Base-by-base conservation (phyloP, 345 rosid species). In the Ailanthus altissimus region DNA sequence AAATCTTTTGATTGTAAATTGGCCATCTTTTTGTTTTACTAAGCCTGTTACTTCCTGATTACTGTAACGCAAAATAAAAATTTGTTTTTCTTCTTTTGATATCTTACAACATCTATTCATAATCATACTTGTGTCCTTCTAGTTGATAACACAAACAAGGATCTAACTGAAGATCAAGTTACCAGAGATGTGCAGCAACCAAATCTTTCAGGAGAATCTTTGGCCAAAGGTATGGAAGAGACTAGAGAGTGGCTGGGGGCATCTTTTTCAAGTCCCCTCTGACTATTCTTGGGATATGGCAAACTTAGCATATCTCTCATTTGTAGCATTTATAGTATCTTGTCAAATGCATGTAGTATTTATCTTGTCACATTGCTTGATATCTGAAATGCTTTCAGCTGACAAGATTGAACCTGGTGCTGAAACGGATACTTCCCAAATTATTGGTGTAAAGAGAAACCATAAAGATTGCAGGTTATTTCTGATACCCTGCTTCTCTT, bases 371-470 rank as follows among this genome's bases (percentile, higher is more conserved):
- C 47, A 47, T 47, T 49, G 75, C 73, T 69, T 68, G 66, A 56
- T 74, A 60, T 58, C 54, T 74, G 43, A 59, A 62, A 12, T 78
- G 63, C 47, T 82, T 84, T 80, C 90, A 91, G 96, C 66, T 73
- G 86, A 81, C 36, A 82, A 78, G 78, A 81, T 78, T 71, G 78
- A 73, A 64, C 70, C 67, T 72, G 81, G 63, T 72, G 79, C 79
- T 79, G 75, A 23, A 66, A 83, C 83, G 73, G 88, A 80, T 80
- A 80, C 83, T 81, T 81, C 77, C 76, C 78, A 74, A 63, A 73
- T 70, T 79, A 80, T 79, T 83, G 89, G 88, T 72, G 63, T 74
- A 74, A 93, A 93, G 88, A 92, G 97, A 87, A 88, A 85, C 77
- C 88, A 61, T 75, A 42, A 81, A 47, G 84, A 82, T 79, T 82